Evolutionary conservation across 192 early-diverging fungal species (phyloP), one percentile per base, ranked within the genome.

Genomic region (Backusella circina): DNA sequence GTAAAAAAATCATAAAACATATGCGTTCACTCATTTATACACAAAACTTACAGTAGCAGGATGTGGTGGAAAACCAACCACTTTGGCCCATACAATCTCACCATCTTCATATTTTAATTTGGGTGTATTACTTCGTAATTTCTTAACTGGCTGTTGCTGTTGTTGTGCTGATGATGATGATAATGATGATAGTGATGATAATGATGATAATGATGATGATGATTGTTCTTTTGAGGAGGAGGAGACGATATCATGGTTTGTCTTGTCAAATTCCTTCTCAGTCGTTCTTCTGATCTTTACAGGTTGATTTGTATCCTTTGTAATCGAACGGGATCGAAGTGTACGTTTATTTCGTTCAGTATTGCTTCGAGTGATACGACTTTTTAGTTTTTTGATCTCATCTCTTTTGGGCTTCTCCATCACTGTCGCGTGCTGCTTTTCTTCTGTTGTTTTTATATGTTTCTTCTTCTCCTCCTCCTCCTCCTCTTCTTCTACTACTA

Each of bases 1-100:
- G 44, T 5, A 47, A n/a, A n/a, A n/a, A n/a, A 18, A 47, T 6
- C 6, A 47, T 47, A 41, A 35, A 35, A 5, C 13, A 41, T 37
- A 41, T 13, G 1, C 39, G 13, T 16, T 13, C 36, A 0, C 8
- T 38, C 37, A 7, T 38, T 38, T 10, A 10, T 16, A 41, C 16
- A 4, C 39, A n/a, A 23, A 21, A 70, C 41, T 70, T 84, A 88
- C 87, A 68, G 79, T 78, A 50, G 84, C 85, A 50, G 87, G 87
- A 66, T 86, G 84, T 51, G 80, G 78, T n/a, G 87, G 87, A 68
- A 84, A 88, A 7, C 87, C 85, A 65, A 73, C 71, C 61, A 88
- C 84, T 47, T 82, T 84, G 13, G 87, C 87, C 87, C 87, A 88
- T 1, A 88, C 87, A 36, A 88, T 51, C 37, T 77, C 51, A 3